Conservation (phyloP, 257 asterid genomes). For the Solanum etuberosum region DNA sequence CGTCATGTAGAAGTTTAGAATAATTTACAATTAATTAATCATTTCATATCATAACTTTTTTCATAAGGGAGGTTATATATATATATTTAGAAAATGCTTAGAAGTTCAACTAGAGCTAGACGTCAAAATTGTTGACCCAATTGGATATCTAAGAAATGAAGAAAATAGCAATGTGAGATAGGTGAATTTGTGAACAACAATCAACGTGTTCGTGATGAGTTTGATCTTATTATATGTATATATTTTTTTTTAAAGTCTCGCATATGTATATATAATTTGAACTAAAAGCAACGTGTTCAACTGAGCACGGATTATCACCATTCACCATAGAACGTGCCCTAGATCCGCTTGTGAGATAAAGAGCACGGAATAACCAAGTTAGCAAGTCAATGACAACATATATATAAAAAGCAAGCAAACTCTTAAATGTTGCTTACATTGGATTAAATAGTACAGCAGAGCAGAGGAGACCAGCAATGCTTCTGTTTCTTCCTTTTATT, state of each 20-base stretch:
- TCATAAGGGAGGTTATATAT: not conserved
- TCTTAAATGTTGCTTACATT: not conserved
- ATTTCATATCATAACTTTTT: not conserved
- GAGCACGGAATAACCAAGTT: not conserved
- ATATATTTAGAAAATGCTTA: not conserved
- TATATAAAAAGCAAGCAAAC: not conserved
- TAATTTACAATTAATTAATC: not conserved
- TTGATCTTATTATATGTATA: not conserved
- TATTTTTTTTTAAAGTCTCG: not conserved
- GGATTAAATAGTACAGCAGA: not conserved
- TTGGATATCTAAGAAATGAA: not conserved
- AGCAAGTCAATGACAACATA: not conserved
- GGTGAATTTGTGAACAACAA: not conserved
- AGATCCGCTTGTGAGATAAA: not conserved
- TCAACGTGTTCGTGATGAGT: not conserved
- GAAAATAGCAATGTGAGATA: not conserved
- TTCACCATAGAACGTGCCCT: not conserved
- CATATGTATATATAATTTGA: not conserved
- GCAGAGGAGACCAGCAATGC: not conserved
- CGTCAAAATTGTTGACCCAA: not conserved
- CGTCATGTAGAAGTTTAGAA: not conserved
- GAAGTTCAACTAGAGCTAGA: not conserved
- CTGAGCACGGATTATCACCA: not conserved
- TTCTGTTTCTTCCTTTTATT: not conserved
- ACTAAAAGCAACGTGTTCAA: not conserved